Evolutionary conservation across 176 grass and related monocot species (phyloP).

Genomic region (Oryza longistaminata): DNA sequence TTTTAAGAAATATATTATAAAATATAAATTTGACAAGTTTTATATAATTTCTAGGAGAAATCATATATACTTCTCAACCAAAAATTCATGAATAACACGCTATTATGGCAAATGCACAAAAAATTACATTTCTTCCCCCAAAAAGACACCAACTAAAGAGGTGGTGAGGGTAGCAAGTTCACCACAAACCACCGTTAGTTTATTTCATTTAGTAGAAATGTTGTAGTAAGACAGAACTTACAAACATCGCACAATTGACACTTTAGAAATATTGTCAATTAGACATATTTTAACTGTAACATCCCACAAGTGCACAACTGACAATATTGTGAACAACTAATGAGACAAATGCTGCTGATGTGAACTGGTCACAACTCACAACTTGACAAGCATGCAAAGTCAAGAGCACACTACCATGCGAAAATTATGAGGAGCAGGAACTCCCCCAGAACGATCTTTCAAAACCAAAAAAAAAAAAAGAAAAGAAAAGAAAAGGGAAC

Average conservation of each 20-base stretch:
- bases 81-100: neutral
- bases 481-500: too few species aligned
- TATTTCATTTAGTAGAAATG: neutral
- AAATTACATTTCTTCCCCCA: neutral
- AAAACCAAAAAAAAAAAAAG: too few species aligned
- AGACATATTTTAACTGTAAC: neutral
- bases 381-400: constrained; percentile 15
- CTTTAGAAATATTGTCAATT: neutral
- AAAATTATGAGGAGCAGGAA: neutral
- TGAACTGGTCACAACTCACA: neutral
- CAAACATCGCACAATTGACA: neutral
- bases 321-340: neutral
- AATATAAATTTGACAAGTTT: neutral
- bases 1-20: too few species aligned
- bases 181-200: neutral
- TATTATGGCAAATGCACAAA: neutral
- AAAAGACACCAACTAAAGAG: neutral
- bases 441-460: neutral
- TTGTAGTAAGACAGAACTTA: neutral
- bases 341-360: neutral
- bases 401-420: neutral
- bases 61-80: neutral
- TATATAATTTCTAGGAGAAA: neutral
- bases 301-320: neutral
- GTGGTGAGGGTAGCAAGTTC: neutral